Percentiles rank a stretch among this genome's conserved stretches.
phyloP scores from a whole-genome alignment of 2,329 filamentous ascomycete species.

The Rhinocladiella mackenziei region DNA sequence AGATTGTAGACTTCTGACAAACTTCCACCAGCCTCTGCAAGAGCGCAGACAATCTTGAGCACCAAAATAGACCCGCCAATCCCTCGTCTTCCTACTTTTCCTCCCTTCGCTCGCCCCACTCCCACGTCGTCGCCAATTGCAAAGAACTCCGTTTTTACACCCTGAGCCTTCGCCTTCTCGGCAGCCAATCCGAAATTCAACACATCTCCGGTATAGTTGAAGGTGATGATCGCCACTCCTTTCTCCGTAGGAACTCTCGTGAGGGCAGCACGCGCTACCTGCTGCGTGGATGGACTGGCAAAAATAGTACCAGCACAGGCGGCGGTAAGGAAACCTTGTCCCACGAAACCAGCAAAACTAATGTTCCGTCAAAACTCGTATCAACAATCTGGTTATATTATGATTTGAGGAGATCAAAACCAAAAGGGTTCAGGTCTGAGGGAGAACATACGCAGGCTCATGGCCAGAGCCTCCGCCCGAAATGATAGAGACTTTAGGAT shows the following conservation, averaged over 20 bases:
- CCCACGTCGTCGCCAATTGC: conserved; percentile 90
- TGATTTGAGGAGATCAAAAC: too few relatives aligned
- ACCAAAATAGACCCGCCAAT: conserved; percentile 89
- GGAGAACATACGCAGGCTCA: conserved; percentile 79
- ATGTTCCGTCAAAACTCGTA: conserved; percentile 54
- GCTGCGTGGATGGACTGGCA: conserved; percentile 74
- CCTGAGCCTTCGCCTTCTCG: conserved; percentile 81
- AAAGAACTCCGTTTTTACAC: conserved; percentile 77
- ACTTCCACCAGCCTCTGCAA: conserved; percentile 66
- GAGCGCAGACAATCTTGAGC: conserved; percentile 81
- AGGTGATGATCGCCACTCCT: conserved; percentile 78
- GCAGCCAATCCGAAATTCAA: conserved; percentile 92
- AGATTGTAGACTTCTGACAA: conserved; percentile 69
- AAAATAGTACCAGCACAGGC: conserved; percentile 86
- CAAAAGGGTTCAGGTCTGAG: too few relatives aligned
- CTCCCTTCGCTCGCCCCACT: conserved; percentile 72
- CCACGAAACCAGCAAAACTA: conserved; percentile 82
- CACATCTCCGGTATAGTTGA: conserved; percentile 77
- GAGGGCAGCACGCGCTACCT: conserved; percentile 72
- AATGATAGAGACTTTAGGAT: conserved; percentile 70
- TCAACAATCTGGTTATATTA: too few relatives aligned
- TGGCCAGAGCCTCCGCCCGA: conserved; percentile 88
- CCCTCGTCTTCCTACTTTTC: conserved; percentile 87
- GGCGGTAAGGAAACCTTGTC: conserved; percentile 71
- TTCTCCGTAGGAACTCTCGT: conserved; percentile 65